Base-by-base conservation (phyloP, 805 yeast species). In the Allodekkera sacchari region DNA sequence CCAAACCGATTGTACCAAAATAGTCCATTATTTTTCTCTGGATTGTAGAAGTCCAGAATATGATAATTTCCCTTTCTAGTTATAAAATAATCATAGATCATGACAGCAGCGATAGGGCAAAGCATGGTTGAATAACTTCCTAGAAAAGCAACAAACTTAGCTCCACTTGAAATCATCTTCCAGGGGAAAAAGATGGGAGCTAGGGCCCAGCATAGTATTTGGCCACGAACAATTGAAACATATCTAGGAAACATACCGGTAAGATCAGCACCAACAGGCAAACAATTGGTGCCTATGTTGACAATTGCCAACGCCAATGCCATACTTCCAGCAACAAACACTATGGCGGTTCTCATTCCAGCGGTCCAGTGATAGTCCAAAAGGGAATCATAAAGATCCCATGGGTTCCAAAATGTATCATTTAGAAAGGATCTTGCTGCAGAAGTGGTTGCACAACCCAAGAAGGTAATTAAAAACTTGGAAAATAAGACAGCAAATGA, bases 221-320 rank as follows among this genome's bases (percentile, higher is more conserved):
- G 64, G 20, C 77, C 78, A 32, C 74, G 51, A 24, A 52, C 49
- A 25, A 68, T 61, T 39, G 61, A 61, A 37, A 68, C 48, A 38
- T 54, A 63, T 32, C 51, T 52, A 22, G 73, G 73, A 27, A 60
- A 55, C 39, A 70, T 42, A 39, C 66, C 73, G 20, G 72, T 62
- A 41, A 71, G 40, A 39, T 69, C 75, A 50, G 66, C 70, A 21
- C 72, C 74, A 20, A 68, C 69, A 32, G 70, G 56, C 26, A 63
- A 50, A 26, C 63, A 64, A 31, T 60, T 53, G 36, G 60, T 55
- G 15, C 61, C 52, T 33, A 64, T 42, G 36, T 63, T 67, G 6
- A 66, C 56, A 22, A 53, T 32, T 17, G 50, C 48, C 38, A 63
- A 60, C 5, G 41, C 56, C 37, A 68, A 44, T n/a, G n/a, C n/a